Conservation (phyloP, 1,139 yeast species). For the Blastobotrys aristatus region DNA sequence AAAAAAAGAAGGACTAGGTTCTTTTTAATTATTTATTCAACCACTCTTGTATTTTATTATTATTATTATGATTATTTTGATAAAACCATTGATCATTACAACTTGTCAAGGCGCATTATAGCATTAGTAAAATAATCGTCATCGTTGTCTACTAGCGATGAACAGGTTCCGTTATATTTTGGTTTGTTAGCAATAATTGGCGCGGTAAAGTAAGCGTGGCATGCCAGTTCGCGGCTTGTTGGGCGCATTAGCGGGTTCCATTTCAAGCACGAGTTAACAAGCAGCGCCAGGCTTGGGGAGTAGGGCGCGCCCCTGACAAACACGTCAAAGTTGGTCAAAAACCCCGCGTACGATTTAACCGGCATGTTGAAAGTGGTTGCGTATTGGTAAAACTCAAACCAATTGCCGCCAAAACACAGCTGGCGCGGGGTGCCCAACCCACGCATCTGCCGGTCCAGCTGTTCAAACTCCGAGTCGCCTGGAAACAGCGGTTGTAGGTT, state of each 20-base stretch:
- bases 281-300: conserved; percentile 11
- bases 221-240: conserved; percentile 61
- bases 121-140: not conserved
- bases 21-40: conserved; percentile 5
- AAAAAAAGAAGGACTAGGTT: conserved; percentile 24
- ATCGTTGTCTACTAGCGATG: not conserved
- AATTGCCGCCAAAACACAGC: conserved; percentile 27
- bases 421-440: conserved; percentile 51
- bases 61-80: not conserved
- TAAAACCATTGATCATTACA: no score
- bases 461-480: conserved; percentile 74
- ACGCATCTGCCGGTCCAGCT: conserved; percentile 59
- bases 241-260: conserved; percentile 61
- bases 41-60: not conserved
- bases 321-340: not conserved
- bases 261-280: conserved; percentile 27
- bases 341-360: not conserved
- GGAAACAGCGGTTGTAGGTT: conserved; percentile 78
- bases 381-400: conserved; percentile 20
- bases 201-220: conserved; percentile 6
- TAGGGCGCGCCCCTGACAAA: not conserved
- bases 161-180: not conserved
- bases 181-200: not conserved
- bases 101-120: not conserved
- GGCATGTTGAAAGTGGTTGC: conserved; percentile 1